These are phyloP conservation scores for Lasiosphaeria miniovina DNA, from an alignment of 495 filamentous ascomycete species.

Conservation along the genomic window DNA sequence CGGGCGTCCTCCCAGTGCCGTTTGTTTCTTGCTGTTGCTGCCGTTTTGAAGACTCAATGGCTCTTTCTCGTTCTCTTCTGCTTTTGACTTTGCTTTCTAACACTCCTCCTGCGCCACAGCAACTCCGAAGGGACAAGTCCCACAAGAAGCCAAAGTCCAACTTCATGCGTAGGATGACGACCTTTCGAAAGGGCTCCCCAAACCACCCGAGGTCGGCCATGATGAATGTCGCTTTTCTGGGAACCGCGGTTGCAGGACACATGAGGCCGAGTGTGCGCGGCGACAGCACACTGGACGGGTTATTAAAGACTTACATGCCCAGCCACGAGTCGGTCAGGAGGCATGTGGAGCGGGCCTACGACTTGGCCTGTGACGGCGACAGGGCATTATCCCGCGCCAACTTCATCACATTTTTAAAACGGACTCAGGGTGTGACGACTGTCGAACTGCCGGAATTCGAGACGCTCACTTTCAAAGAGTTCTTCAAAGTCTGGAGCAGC, in stretches of 20 bases:
- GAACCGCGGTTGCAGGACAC: slow-evolving; percentile 1
- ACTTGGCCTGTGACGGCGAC: slow-evolving; percentile 26
- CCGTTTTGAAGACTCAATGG: no score
- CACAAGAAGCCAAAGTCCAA: slow-evolving; percentile 13
- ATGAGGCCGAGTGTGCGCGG: not conserved
- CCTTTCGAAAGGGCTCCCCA: slow-evolving; percentile 24
- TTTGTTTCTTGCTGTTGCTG: not conserved
- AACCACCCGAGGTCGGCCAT: slow-evolving; percentile 20
- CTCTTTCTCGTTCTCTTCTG: not conserved
- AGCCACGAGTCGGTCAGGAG: slow-evolving; percentile 32
- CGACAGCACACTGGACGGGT: slow-evolving; percentile 15
- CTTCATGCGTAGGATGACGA: slow-evolving; percentile 32
- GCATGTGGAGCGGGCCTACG: slow-evolving; percentile 36
- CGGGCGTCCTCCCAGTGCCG: no score
- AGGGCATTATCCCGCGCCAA: slow-evolving; percentile 29
- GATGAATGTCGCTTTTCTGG: slow-evolving; percentile 20
- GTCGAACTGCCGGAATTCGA: slow-evolving; percentile 26
- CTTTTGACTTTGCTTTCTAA: not conserved
- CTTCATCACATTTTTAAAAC: slow-evolving; percentile 37
- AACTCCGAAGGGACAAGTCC: not conserved
- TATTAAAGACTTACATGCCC: slow-evolving; percentile 4
- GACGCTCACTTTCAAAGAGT: slow-evolving; percentile 38
- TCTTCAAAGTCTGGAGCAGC: slow-evolving; percentile 41
- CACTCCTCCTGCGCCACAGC: not conserved
- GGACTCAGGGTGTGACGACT: slow-evolving; percentile 34